Percentiles rank a stretch among this genome's conserved stretches.
These are phyloP conservation scores for Pichia cabralensis DNA, from an alignment of 805 yeast genomes.

Conservation along the genomic window DNA sequence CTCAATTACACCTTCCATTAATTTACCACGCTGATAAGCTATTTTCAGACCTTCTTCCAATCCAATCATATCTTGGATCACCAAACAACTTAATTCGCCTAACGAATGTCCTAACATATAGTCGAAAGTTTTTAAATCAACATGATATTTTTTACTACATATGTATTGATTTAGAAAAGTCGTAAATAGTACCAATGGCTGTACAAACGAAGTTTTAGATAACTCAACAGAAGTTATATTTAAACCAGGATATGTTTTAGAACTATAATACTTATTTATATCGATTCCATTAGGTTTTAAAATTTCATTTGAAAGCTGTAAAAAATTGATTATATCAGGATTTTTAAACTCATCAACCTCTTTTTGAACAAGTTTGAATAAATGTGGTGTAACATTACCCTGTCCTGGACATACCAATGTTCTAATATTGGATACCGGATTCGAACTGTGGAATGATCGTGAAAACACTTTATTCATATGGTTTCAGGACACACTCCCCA, in stretches of 20 bases:
- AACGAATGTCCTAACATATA: constrained; percentile 27
- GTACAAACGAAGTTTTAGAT: constrained; percentile 8
- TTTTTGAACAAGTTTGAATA: constrained; percentile 8
- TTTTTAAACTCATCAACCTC: constrained; percentile 3
- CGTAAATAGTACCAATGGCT: constrained; percentile 11
- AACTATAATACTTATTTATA: constrained; percentile 13
- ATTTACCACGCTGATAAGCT: constrained; percentile 21
- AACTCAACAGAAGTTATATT: not conserved
- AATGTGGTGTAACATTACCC: constrained; percentile 15
- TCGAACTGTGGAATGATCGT: not conserved
- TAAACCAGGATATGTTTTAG: not conserved
- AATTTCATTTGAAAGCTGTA: too few species aligned
- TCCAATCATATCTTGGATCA: constrained; percentile 18
- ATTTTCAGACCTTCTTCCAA: constrained; percentile 19
- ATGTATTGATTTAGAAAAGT: constrained; percentile 17
- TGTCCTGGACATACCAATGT: constrained; percentile 25
- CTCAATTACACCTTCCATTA: constrained; percentile 23
- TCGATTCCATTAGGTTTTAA: constrained; percentile 10
- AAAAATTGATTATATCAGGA: not conserved
- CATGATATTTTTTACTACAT: constrained; percentile 10
- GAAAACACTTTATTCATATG: too few species aligned
- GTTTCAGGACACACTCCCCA: too few species aligned
- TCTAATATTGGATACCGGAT: not conserved
- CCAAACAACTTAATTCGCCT: constrained; percentile 26
- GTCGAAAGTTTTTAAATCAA: constrained; percentile 15